A percentile compares a stretch with the other conserved stretches of the same genome.
Conservation (phyloP, 148 eudicot genomes). For the Chenopodium quinoa region DNA sequence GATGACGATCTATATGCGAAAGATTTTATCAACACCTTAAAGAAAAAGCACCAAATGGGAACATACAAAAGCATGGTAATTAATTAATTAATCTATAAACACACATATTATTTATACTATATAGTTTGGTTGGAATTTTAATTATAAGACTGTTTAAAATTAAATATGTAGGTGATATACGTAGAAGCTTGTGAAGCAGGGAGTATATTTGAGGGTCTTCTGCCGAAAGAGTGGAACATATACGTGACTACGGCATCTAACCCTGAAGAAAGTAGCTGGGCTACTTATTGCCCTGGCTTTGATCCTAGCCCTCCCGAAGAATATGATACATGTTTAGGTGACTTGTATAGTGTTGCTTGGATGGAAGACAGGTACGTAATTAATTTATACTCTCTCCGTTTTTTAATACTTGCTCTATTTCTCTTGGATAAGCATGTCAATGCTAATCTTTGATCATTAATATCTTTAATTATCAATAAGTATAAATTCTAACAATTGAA, state of each 20-base stretch:
- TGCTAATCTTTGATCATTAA: too few species aligned
- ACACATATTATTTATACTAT: too few species aligned
- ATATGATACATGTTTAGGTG: conserved; percentile 68
- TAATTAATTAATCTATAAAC: neutral
- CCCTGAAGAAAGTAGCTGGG: conserved; percentile 76
- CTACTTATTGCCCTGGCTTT: conserved; percentile 73
- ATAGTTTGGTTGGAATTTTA: neutral
- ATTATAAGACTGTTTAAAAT: neutral
- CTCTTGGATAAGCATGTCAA: too few species aligned
- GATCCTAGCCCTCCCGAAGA: conserved; percentile 56
- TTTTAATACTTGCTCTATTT: too few species aligned
- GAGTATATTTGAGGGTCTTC: conserved; percentile 65
- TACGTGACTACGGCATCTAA: conserved; percentile 75
- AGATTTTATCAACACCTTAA: conserved; percentile 58
- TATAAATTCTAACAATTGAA: too few species aligned
- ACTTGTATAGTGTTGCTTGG: conserved; percentile 83
- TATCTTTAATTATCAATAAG: too few species aligned
- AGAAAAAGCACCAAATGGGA: conserved; percentile 53
- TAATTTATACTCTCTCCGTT: too few species aligned
- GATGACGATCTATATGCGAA: conserved; percentile 56
- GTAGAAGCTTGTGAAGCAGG: conserved; percentile 84
- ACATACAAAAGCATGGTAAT: conserved; percentile 74
- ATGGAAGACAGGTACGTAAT: conserved; percentile 68
- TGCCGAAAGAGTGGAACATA: conserved; percentile 50
- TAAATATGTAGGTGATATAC: conserved; percentile 52